Conservation (phyloP, 2,329 filamentous ascomycete species). For the Calonectria fujianensis region DNA sequence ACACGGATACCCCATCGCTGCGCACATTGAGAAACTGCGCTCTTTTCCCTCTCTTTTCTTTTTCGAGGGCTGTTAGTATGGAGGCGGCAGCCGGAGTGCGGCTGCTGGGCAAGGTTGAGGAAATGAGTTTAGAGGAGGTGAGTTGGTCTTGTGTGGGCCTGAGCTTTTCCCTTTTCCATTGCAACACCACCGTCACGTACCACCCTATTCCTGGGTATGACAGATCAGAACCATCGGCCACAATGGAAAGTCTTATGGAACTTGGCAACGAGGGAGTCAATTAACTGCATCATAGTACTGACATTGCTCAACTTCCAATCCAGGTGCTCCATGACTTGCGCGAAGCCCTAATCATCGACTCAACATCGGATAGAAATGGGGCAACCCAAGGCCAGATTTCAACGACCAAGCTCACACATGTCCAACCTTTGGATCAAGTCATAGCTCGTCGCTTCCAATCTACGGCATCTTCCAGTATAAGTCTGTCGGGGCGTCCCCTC, state of each 20-base stretch:
- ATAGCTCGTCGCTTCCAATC: slow-evolving; percentile 67
- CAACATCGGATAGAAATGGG: slow-evolving; percentile 36
- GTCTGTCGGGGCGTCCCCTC: slow-evolving; percentile 71
- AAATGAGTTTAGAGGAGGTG: slow-evolving; percentile 77
- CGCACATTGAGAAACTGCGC: neutral
- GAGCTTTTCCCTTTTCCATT: slow-evolving; percentile 38
- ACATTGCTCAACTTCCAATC: slow-evolving; percentile 15
- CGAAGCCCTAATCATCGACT: slow-evolving; percentile 51
- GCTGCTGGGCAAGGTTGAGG: slow-evolving; percentile 73
- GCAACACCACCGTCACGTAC: slow-evolving; percentile 3
- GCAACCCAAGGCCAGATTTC: slow-evolving; percentile 45
- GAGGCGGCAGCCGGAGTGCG: slow-evolving; percentile 68
- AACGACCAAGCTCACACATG: slow-evolving; percentile 59
- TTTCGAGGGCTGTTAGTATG: slow-evolving; percentile 47
- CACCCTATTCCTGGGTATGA: neutral
- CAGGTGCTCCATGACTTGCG: slow-evolving; percentile 54
- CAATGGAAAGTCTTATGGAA: neutral
- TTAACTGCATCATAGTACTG: too few species aligned
- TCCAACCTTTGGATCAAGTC: slow-evolving; percentile 69
- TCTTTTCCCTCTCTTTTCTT: neutral
- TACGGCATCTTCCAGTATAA: slow-evolving; percentile 68
- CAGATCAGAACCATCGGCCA: neutral
- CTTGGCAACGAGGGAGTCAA: neutral
- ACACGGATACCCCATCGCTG: slow-evolving; percentile 75
- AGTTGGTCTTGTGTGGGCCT: slow-evolving; percentile 52